Percentiles rank a stretch among this genome's conserved stretches.
Conservation (phyloP, 148 eudicot species). For the Simmondsia chinensis region DNA sequence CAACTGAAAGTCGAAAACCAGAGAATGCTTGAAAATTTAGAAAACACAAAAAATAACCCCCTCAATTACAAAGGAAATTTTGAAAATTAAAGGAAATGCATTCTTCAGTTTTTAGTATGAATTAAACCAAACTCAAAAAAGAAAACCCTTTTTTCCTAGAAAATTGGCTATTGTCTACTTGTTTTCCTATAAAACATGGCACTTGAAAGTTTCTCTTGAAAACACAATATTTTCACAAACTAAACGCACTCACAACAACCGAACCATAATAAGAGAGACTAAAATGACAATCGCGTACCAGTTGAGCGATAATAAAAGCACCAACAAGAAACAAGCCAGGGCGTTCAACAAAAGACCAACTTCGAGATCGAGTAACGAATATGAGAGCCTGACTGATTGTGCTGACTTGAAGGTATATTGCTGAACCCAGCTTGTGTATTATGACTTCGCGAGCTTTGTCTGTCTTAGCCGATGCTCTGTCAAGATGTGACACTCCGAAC, state of each 20-base stretch:
- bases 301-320: conserved; percentile 79
- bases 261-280: background rate
- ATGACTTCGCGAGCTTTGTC: conserved; percentile 13
- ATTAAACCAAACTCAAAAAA: too few relatives aligned
- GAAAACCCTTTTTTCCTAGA: too few relatives aligned
- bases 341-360: conserved; percentile 89
- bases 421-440: conserved; percentile 79
- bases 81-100: background rate
- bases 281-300: conserved; percentile 34
- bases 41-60: too few relatives aligned
- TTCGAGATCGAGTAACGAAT: conserved; percentile 88
- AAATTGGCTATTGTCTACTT: too few relatives aligned
- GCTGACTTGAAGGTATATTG: conserved; percentile 99
- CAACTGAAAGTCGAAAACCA: too few relatives aligned
- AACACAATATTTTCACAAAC: background rate
- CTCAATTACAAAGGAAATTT: background rate
- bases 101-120: too few relatives aligned
- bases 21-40: too few relatives aligned
- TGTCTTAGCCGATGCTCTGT: conserved; percentile 57
- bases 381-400: conserved; percentile 95
- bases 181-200: too few relatives aligned
- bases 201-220: too few relatives aligned
- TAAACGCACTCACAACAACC: background rate
- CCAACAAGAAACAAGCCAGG: conserved; percentile 74
- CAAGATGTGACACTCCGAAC: conserved; percentile 85